Evolutionary conservation across 1,284 basidiomycete genomes (phyloP).

Genomic region (Heterobasidion parviporum): DNA sequence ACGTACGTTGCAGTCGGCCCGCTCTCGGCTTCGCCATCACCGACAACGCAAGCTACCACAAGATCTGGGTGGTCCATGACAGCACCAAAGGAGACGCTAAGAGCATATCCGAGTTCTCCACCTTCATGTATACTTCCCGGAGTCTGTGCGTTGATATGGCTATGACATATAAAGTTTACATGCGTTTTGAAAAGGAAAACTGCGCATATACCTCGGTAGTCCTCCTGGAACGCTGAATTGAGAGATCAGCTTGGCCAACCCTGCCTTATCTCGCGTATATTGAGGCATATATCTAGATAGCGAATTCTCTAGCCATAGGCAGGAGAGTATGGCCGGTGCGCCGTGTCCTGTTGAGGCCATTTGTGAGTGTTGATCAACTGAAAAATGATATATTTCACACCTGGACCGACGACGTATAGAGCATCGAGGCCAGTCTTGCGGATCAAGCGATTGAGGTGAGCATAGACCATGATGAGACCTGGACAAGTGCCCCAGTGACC

Average conservation of each 20-base stretch:
- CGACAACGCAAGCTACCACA: conserved; percentile 71
- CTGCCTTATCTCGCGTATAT: conserved; percentile 56
- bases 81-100: conserved; percentile 76
- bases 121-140: conserved; percentile 89
- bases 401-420: conserved; percentile 69
- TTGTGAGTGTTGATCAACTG: conserved; percentile 2
- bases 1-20: conserved; percentile 66
- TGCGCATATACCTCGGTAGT: conserved; percentile 42
- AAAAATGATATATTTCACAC: conserved; percentile 19
- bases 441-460: conserved; percentile 74
- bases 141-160: conserved; percentile 72
- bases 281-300: conserved; percentile 66
- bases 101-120: conserved; percentile 83
- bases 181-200: neutral
- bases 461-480: conserved; percentile 72
- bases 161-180: conserved; percentile 15
- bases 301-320: conserved; percentile 78
- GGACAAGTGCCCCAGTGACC: conserved; percentile 76
- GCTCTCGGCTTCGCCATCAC: conserved; percentile 85
- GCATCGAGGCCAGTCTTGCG: conserved; percentile 48
- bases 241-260: conserved; percentile 60
- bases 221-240: conserved; percentile 60
- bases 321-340: conserved; percentile 74
- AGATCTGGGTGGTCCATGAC: conserved; percentile 88
- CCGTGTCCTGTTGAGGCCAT: conserved; percentile 47